Evolutionary conservation across 306 rosid genomes (phyloP), one percentile per base, ranked within the genome.

Genomic region (Casuarina cunninghamiana): DNA sequence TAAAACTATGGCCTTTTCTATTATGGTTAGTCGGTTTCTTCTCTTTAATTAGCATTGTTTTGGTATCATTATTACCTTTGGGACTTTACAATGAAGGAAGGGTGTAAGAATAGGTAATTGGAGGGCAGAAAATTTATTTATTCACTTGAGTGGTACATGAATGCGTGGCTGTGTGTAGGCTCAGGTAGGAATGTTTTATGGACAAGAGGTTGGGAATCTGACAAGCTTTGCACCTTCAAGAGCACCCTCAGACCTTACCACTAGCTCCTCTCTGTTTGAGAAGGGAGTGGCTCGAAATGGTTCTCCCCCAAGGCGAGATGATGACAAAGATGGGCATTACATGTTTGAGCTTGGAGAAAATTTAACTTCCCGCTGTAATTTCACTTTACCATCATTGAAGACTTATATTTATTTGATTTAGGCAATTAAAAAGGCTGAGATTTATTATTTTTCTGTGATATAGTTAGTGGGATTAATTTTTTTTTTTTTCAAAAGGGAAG

Each of bases 321-420:
- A 95, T 91, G 99, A 95, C 97, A 95, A 95, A 81, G 99, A 95
- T 88, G 99, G 99, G 55, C 99, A 95, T 95, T 93, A 95, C 97
- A 91, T 88, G 84, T 95, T 95, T 93, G 96, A 81, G 76, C 83
- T 93, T 84, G 99, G 99, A 86, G 99, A 95, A 21, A 95, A 95
- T 93, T 89, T 95, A 90, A 93, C 99, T 80, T 84, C 96, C 79
- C 97, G 97, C 99, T 95, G 99, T 95, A 95, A 95, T 83, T 82
- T 91, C 94, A 84, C 93, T 87, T 81, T 74, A 71, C 97, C 85
- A 89, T 83, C 81, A 84, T 80, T 83, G 80, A 79, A 65, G 77
- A 65, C 79, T 84, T 86, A 50, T 44, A 44, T 81, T 66, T 37
- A 10, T 17, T 67, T 67, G 32, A 4, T 41, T 67, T 67, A 41